Conservation (phyloP, 1,139 yeast species). For the Saccharomyces hybrid region DNA sequence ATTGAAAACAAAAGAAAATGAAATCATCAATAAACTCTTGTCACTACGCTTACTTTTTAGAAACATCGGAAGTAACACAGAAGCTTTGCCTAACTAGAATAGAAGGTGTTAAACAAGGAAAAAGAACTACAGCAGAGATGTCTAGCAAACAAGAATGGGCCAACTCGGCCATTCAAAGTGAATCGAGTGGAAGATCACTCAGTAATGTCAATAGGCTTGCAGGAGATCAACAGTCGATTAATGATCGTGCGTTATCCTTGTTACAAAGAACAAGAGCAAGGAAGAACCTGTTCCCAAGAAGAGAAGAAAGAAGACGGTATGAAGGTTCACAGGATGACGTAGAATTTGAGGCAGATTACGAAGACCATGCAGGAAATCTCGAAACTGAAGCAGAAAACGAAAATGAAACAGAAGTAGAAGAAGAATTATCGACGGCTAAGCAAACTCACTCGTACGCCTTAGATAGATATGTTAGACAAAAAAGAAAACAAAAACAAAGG, state of each 20-base stretch:
- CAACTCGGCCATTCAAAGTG: background rate
- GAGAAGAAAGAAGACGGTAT: constrained; percentile 19
- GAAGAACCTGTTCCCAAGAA: constrained; percentile 18
- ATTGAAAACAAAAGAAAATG: background rate
- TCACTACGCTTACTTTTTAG: background rate
- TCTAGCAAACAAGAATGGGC: background rate
- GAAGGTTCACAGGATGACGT: constrained; percentile 7
- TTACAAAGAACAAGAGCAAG: constrained; percentile 29
- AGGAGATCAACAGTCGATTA: constrained; percentile 21
- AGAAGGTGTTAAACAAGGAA: background rate
- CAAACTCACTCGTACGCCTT: background rate
- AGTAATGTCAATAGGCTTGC: constrained; percentile 13
- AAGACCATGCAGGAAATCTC: background rate
- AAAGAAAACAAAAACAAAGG: constrained; percentile 1
- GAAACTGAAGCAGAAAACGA: background rate
- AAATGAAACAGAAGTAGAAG: background rate
- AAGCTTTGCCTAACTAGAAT: background rate
- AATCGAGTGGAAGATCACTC: background rate
- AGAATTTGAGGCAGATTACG: background rate
- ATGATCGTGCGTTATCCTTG: constrained; percentile 25
- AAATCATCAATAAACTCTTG: background rate
- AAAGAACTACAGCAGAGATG: background rate
- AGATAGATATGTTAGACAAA: constrained; percentile 5
- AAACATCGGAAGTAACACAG: background rate
- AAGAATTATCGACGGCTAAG: background rate